A percentile compares a stretch with the other conserved stretches of the same genome.
Conservation (phyloP, 441 rosid species). For the Euphorbia schlechtendalii region DNA sequence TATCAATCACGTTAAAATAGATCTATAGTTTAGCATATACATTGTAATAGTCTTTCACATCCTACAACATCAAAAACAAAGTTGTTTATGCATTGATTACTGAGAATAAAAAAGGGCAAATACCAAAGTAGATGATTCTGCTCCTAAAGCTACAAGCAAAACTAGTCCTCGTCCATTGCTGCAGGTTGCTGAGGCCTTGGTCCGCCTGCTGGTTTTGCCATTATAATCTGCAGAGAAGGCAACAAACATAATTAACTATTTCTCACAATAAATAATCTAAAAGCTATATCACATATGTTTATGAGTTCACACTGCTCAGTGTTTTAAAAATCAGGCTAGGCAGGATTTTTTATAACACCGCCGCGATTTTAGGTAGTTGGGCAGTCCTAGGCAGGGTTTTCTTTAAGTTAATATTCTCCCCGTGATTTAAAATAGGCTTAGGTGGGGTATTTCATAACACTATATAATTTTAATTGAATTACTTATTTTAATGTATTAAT, state of each 20-base stretch:
- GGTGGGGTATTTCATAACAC: no score
- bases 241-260: constrained; percentile 1
- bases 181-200: constrained; percentile 74
- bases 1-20: neutral
- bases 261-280: neutral
- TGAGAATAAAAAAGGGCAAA: neutral
- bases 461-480: no score
- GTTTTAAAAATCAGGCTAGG: no score
- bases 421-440: no score
- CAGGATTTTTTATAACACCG: no score
- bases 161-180: constrained; percentile 82
- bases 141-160: constrained; percentile 1
- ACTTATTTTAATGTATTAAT: no score
- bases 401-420: no score
- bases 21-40: constrained; percentile 18
- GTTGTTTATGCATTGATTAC: constrained; percentile 11
- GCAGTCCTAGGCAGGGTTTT: no score
- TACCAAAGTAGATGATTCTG: constrained; percentile 13
- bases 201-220: constrained; percentile 99
- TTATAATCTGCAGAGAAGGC: constrained; percentile 69
- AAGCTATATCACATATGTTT: neutral
- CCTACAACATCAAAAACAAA: constrained; percentile 21
- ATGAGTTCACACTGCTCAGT: no score
- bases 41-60: neutral
- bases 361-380: no score